phyloP scores from a whole-genome alignment of 306 rosid genomes.

The Parietaria judaica region DNA sequence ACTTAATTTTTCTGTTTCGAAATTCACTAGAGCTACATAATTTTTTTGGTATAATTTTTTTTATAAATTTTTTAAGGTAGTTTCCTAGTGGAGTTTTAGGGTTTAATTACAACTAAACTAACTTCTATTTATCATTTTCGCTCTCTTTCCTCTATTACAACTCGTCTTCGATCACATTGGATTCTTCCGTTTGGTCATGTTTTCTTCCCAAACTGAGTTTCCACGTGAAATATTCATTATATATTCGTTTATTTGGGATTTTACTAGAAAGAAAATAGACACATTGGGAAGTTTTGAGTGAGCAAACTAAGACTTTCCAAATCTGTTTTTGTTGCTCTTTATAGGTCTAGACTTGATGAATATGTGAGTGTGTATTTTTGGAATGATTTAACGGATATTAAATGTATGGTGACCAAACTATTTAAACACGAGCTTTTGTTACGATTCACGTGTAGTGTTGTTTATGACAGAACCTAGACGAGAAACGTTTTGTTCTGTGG shows the following conservation, averaged over 20 bases:
- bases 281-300: not conserved
- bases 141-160: not conserved
- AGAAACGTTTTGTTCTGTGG: slow-evolving; percentile 5
- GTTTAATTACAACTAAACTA: no score
- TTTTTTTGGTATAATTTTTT: no score
- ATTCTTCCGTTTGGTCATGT: slow-evolving; percentile 28
- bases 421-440: not conserved
- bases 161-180: not conserved
- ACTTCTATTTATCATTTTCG: not conserved
- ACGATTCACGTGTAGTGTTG: slow-evolving; percentile 33
- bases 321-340: not conserved
- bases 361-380: not conserved
- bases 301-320: not conserved
- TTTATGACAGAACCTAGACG: slow-evolving; percentile 6
- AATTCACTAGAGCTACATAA: no score
- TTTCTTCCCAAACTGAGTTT: no score
- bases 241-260: not conserved
- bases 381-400: not conserved
- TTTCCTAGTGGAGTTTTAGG: no score
- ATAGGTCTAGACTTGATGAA: not conserved
- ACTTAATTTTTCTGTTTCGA: not conserved
- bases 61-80: no score
- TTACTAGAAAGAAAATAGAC: not conserved
- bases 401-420: slow-evolving; percentile 2
- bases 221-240: not conserved